Evolutionary conservation across 805 yeast species (phyloP).

Genomic region (Hanseniaspora vineae): DNA sequence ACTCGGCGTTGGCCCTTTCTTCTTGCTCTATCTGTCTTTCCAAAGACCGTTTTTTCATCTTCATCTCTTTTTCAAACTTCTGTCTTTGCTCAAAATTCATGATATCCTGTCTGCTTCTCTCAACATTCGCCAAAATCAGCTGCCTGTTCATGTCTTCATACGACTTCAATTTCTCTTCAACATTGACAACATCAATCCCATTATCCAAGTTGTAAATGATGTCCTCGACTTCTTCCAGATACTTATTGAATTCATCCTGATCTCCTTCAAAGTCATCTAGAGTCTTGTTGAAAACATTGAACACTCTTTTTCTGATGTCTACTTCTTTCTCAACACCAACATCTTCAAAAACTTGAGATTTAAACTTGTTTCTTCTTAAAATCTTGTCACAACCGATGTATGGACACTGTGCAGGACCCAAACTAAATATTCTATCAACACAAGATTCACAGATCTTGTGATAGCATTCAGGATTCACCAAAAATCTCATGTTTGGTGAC

Average conservation of each 20-base stretch:
- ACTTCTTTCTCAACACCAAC: conserved; percentile 82
- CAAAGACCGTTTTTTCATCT: conserved; percentile 32
- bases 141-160: conserved; percentile 66
- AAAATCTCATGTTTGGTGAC: conserved; percentile 83
- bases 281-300: conserved; percentile 66
- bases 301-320: conserved; percentile 72
- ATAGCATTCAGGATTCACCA: conserved; percentile 94
- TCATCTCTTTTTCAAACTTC: conserved; percentile 58
- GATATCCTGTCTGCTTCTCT: conserved; percentile 57
- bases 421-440: conserved; percentile 84
- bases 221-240: conserved; percentile 74
- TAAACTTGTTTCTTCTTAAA: conserved; percentile 77
- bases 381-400: conserved; percentile 83
- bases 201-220: conserved; percentile 65
- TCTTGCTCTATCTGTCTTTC: conserved; percentile 59
- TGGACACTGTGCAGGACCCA: conserved; percentile 97
- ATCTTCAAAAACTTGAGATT: conserved; percentile 87
- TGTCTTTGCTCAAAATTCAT: conserved; percentile 50
- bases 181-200: conserved; percentile 53
- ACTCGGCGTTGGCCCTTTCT: conserved; percentile 37
- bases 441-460: conserved; percentile 96
- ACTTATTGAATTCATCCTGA: conserved; percentile 53
- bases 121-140: conserved; percentile 63
- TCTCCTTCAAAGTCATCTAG: conserved; percentile 52
- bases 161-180: conserved; percentile 50